phyloP scores from a whole-genome alignment of 768 basidiomycete genomes.

The Holtermanniella nyarrowii region DNA sequence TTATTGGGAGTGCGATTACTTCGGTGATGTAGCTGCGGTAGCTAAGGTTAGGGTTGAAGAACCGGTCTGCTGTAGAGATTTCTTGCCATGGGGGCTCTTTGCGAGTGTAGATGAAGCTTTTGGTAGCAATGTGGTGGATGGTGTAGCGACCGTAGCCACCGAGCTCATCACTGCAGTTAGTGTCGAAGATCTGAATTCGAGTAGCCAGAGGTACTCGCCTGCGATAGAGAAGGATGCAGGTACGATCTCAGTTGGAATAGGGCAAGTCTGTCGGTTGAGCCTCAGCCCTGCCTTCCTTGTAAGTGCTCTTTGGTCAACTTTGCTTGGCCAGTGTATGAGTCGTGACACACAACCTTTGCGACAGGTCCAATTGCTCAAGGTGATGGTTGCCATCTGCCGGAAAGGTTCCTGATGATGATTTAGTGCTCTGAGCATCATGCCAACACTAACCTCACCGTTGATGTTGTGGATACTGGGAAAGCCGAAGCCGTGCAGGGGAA shows the following conservation, averaged over 20 bases:
- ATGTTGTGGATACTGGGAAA: slow-evolving; percentile 8
- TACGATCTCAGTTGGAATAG: not conserved
- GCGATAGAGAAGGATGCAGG: slow-evolving; percentile 1
- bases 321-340: not conserved
- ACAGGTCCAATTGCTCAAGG: slow-evolving; percentile 9
- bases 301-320: not conserved
- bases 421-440: slow-evolving; percentile 1
- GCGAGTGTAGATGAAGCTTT: no score
- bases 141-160: no score
- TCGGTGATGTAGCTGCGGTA: no score
- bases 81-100: no score
- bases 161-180: slow-evolving; percentile 2
- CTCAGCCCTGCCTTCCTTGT: not conserved
- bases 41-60: no score
- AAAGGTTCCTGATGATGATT: slow-evolving; percentile 9
- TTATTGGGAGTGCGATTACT: no score
- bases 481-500: slow-evolving; percentile 5
- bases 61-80: no score
- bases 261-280: not conserved
- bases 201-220: not conserved
- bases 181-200: slow-evolving; percentile 2
- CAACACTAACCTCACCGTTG: slow-evolving; percentile 9
- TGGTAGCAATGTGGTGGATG: no score
- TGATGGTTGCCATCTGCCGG: slow-evolving; percentile 6
- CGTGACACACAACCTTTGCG: not conserved